A percentile compares a stretch with the other conserved stretches of the same genome.
These are phyloP conservation scores for Quercus aquifolioides DNA, from an alignment of 306 rosid genomes.

Conservation along the genomic window DNA sequence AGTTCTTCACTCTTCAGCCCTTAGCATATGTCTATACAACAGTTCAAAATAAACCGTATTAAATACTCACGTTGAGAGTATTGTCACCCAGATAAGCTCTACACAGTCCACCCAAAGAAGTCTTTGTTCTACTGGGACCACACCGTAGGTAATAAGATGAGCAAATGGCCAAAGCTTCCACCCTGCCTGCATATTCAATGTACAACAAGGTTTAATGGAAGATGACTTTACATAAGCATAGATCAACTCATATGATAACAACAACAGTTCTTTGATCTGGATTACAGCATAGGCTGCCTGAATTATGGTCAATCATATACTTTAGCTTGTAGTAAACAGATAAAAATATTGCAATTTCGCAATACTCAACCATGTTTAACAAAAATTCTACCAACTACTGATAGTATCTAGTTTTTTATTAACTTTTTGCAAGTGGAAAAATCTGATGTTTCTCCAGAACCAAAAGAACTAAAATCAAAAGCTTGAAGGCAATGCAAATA, in stretches of 20 bases:
- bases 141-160: constrained; percentile 90
- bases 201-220: constrained; percentile 24
- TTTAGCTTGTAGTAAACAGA: background rate
- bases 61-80: constrained; percentile 82
- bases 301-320: background rate
- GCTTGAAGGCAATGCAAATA: background rate
- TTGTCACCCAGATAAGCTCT: constrained; percentile 95
- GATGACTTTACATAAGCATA: constrained; percentile 1
- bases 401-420: background rate
- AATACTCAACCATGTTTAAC: background rate
- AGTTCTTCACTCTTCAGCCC: constrained; percentile 2
- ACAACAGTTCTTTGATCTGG: background rate
- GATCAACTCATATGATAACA: background rate
- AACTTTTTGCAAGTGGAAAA: background rate
- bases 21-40: background rate
- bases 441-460: background rate
- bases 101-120: constrained; percentile 94
- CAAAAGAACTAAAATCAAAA: background rate
- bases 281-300: background rate
- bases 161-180: constrained; percentile 99
- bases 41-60: constrained; percentile 17
- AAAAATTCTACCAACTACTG: background rate
- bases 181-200: constrained; percentile 66
- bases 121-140: constrained; percentile 89
- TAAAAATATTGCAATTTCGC: background rate